Percentiles rank a stretch among this genome's conserved stretches.
Evolutionary conservation across 2,329 filamentous ascomycete species (phyloP).

Genomic region (Aspergillus luchuensis): DNA sequence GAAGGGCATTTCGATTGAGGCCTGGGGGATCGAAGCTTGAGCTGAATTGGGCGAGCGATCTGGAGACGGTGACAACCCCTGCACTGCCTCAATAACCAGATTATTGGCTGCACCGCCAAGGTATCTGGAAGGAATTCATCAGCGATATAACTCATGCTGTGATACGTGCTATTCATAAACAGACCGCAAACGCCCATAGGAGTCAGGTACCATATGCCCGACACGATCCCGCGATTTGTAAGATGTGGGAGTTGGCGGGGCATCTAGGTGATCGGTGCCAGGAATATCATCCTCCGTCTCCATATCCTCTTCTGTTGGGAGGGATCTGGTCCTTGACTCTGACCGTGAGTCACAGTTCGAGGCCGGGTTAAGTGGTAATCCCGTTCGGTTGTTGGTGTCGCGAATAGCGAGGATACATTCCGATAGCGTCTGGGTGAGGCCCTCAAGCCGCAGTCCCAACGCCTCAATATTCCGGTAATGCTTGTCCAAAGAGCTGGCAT

Average conservation of each 20-base stretch:
- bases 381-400: background rate
- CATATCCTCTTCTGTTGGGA: no score
- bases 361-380: background rate
- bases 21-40: background rate
- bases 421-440: background rate
- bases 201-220: background rate
- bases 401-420: background rate
- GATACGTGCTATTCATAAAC: background rate
- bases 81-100: no score
- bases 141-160: no score
- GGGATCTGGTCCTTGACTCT: no score
- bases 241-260: background rate
- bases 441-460: background rate
- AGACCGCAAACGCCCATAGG: background rate
- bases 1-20: background rate
- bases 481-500: background rate
- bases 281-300: no score
- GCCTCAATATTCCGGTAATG: background rate
- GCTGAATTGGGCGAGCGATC: no score
- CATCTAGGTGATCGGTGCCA: background rate
- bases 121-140: background rate
- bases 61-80: no score
- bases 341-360: no score
- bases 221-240: background rate
- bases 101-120: background rate